Base-by-base conservation (phyloP, 2,329 filamentous ascomycete genomes). In the Phyllosticta ampelicida region DNA sequence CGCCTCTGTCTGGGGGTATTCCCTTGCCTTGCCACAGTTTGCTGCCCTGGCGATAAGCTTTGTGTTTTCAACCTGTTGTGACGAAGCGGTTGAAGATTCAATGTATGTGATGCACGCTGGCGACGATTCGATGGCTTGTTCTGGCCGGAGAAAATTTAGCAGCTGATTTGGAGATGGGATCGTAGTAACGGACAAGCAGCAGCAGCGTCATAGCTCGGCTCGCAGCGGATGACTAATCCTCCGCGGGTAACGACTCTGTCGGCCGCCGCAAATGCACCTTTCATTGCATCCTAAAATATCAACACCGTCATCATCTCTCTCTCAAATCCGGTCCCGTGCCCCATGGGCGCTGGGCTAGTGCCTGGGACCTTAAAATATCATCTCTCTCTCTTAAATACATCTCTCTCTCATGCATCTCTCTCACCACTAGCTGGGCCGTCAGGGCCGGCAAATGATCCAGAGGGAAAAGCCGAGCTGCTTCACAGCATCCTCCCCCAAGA, bases 31-130 rank as follows among this genome's bases (percentile, higher is more conserved):
- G 62, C 55, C 63, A 68, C 59, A 65, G 65, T 62, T 70, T 71
- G 62, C 62, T 62, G 62, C 66, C 64, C 60, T 68, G 62, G 63
- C 65, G 62, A 62, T 70, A 62, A 59, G 70, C 68, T 66, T 74
- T 73, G 65, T 74, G 71, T 65, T 77, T 75, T 64, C 78, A 76
- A 65, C 77, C 78, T 80, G 80, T 81, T 64, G 67, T 75, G 70
- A 68, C 63, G 62, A 60, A 52, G 16, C n/a, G 16, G 36, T n/a
- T 44, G 36, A 44, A 44, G 13, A 44, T 5, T 2, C 4, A 4
- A n/a, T 16, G 36, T 18, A 44, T 44, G 13, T 5, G 36, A 44
- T 44, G 36, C 13, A 44, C 36, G n/a, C n/a, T 44, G 16, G 13
- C 36, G 11, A n/a, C 4, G n/a, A 44, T 16, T 4, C n/a, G 2